Base-by-base conservation (phyloP, 108 stramenopile species). In the Tribonema minus region DNA sequence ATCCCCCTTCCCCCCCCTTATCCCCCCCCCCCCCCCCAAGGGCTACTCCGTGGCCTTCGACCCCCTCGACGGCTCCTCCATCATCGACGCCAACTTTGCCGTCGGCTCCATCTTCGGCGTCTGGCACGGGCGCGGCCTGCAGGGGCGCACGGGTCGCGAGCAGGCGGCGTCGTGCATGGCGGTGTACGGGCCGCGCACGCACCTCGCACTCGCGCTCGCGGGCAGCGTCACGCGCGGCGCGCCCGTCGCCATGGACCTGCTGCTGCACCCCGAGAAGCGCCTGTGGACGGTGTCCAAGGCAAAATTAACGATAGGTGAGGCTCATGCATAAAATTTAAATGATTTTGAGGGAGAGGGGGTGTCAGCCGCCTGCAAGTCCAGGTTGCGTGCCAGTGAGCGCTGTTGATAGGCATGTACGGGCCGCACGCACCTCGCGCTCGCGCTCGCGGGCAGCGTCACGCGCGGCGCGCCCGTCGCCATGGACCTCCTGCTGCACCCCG, bases 91-190 rank as follows among this genome's bases (percentile, higher is more conserved):
- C 23, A 87, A 87, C 32, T 87, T 87, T 27, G 84, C 86, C 4
- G 86, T 87, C 30, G 86, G 86, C 0, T 62, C 74, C 15, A 87
- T 87, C 2, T 85, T 79, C 28, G 86, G 86, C 23, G 37, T 85
- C 67, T 87, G 84, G 83, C 76, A 75, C 1, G 86, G 86, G 12
- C 31, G 61, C 27, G 76, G 82, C 27, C 81, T 87, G 4, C 46
- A 79, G 1, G 63, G 71, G 4, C 82, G 86, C 30, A 80, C 77
- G 28, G 95, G 95, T 26, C 72, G 92, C 61, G 93, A 96, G 71
- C 67, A 80, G 79, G 80, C 76, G 33, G 71, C 84, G 2, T 82
- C 86, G 0, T 41, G 81, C 70, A 39, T 87, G 46, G 82, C 78
- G 36, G 59, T 70, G 38, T 87, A 87, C 40, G 86, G 86, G 0